A percentile compares a stretch with the other conserved stretches of the same genome.
These are phyloP conservation scores for Myxozyma sirexii DNA, from an alignment of 805 yeast genomes.

Conservation along the genomic window DNA sequence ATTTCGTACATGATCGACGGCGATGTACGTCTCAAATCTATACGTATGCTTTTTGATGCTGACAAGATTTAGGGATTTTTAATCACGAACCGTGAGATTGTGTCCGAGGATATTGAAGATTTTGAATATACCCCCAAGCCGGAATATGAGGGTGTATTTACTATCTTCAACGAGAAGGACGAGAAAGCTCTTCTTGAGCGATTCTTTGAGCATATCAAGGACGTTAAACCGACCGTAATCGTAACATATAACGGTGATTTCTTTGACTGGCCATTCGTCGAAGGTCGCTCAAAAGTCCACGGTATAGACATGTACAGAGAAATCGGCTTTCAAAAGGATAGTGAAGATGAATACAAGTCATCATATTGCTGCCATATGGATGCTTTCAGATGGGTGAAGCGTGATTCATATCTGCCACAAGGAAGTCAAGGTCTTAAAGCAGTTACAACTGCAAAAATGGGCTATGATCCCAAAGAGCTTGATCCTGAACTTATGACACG, in stretches of 20 bases:
- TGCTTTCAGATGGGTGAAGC: constrained; percentile 95
- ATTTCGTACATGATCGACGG: constrained; percentile 99
- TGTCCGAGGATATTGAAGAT: constrained; percentile 92
- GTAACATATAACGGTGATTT: constrained; percentile 98
- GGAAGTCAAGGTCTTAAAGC: constrained; percentile 99
- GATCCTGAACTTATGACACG: constrained; percentile 99
- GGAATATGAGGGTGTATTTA: constrained; percentile 87
- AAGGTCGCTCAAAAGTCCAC: constrained; percentile 79
- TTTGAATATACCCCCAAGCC: constrained; percentile 98
- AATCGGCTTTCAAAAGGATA: constrained; percentile 89
- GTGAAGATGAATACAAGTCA: constrained; percentile 90
- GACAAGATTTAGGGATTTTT: constrained; percentile 60
- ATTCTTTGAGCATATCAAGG: constrained; percentile 89
- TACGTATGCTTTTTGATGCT: not conserved
- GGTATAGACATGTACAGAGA: constrained; percentile 88
- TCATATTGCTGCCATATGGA: constrained; percentile 96
- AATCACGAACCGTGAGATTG: constrained; percentile 92
- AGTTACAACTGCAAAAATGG: constrained; percentile 92
- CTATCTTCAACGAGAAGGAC: constrained; percentile 85
- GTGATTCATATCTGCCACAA: constrained; percentile 96
- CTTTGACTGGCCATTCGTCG: constrained; percentile 99
- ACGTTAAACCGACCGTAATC: constrained; percentile 90
- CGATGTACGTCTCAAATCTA: constrained; percentile 45
- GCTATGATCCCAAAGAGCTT: constrained; percentile 93
- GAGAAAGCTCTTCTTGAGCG: constrained; percentile 73